These are phyloP conservation scores for Leptographium galeiforme DNA, from an alignment of 2,329 filamentous ascomycete species.

Conservation along the genomic window DNA sequence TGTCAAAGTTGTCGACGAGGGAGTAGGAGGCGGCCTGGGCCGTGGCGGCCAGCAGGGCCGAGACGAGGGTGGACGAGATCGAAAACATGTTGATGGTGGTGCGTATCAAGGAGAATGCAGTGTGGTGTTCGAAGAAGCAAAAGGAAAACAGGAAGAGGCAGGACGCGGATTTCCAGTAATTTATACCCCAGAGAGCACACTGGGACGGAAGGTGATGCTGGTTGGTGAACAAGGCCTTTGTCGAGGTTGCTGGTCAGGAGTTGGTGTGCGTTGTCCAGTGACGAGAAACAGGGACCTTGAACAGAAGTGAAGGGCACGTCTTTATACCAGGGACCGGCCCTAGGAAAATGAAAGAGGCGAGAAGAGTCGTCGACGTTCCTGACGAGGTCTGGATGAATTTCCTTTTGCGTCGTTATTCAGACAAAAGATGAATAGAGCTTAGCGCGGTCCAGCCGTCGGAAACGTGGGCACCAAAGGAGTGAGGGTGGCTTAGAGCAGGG, in stretches of 20 bases:
- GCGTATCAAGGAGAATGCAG: background rate
- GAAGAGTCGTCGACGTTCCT: background rate
- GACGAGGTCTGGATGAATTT: background rate
- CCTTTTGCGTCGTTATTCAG: background rate
- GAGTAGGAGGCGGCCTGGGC: slow-evolving; percentile 26
- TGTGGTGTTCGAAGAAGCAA: background rate
- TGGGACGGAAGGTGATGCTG: background rate
- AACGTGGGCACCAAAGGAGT: background rate
- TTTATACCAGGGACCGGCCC: background rate
- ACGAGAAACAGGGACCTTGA: background rate
- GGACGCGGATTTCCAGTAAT: background rate
- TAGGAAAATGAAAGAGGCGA: background rate
- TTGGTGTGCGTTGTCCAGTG: background rate
- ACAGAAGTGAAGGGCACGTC: background rate
- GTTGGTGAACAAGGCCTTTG: background rate
- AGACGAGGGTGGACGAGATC: background rate
- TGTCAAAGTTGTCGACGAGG: slow-evolving; percentile 34
- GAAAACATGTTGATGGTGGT: slow-evolving; percentile 2
- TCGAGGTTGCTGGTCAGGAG: background rate
- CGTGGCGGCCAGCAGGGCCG: slow-evolving; percentile 5
- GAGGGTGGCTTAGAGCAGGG: background rate
- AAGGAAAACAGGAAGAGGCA: no score
- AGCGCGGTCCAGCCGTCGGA: background rate
- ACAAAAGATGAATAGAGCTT: background rate
- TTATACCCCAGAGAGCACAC: background rate